A percentile compares a stretch with the other conserved stretches of the same genome.
Evolutionary conservation across 768 basidiomycete species (phyloP).

Genomic region (Rhizopogon rudus): DNA sequence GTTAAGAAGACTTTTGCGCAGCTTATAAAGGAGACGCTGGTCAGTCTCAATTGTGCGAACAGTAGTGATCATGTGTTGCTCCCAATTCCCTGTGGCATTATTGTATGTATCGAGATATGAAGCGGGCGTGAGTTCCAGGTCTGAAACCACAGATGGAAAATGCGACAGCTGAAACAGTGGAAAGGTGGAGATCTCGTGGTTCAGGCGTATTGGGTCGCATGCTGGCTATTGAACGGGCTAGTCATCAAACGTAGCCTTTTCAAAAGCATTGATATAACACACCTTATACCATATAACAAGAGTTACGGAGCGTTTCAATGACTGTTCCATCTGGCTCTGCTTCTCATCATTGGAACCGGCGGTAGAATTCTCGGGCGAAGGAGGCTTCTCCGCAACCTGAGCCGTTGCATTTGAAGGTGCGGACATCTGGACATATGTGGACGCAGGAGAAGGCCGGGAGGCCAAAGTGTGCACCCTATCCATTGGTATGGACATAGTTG

Average conservation of each 20-base stretch:
- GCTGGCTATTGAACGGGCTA: slow-evolving; percentile 34
- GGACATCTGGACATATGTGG: slow-evolving; percentile 10
- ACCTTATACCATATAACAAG: slow-evolving; percentile 72
- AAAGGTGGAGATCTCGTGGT: slow-evolving; percentile 55
- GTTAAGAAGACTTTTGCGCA: slow-evolving; percentile 53
- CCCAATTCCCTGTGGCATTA: slow-evolving; percentile 53
- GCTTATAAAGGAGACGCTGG: slow-evolving; percentile 58
- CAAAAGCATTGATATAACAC: slow-evolving; percentile 2
- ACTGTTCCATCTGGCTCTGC: slow-evolving; percentile 29
- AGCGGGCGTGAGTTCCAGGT: slow-evolving; percentile 45
- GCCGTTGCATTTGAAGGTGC: neutral
- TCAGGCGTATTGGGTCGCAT: slow-evolving; percentile 52
- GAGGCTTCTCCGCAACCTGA: slow-evolving; percentile 5
- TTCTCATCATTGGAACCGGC: slow-evolving; percentile 13
- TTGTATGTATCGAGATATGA: slow-evolving; percentile 64
- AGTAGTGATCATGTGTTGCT: slow-evolving; percentile 56
- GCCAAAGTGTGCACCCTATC: slow-evolving; percentile 21
- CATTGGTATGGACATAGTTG: slow-evolving; percentile 21
- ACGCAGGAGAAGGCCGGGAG: slow-evolving; percentile 6
- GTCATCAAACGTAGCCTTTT: slow-evolving; percentile 5
- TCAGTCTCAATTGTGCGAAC: slow-evolving; percentile 56
- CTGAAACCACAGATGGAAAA: slow-evolving; percentile 45
- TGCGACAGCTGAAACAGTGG: slow-evolving; percentile 59
- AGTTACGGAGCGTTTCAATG: slow-evolving; percentile 50
- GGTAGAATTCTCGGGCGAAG: slow-evolving; percentile 7